Conservation (phyloP, 1,284 basidiomycete genomes). For the Ceratorhiza oryzae-sativae region DNA sequence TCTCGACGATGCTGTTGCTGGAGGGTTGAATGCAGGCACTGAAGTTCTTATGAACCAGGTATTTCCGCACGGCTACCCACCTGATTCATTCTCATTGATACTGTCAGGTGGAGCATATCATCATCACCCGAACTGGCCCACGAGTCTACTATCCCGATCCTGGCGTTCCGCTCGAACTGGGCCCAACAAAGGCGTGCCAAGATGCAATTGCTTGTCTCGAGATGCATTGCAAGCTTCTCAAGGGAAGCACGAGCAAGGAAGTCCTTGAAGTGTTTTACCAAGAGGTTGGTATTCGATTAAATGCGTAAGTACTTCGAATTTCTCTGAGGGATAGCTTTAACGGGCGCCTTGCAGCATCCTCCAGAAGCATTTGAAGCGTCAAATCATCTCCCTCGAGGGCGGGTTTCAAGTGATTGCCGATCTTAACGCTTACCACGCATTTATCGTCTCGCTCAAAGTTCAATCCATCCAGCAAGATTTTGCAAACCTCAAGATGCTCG, state of each 20-base stretch:
- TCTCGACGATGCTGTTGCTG: slow-evolving; percentile 92
- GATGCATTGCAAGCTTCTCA: slow-evolving; percentile 88
- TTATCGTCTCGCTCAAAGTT: slow-evolving; percentile 83
- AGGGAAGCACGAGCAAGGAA: slow-evolving; percentile 93
- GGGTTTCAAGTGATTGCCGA: slow-evolving; percentile 97
- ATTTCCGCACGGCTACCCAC: not conserved
- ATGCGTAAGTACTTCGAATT: slow-evolving; percentile 66
- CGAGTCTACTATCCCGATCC: slow-evolving; percentile 91
- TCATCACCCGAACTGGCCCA: slow-evolving; percentile 80
- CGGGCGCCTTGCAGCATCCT: slow-evolving; percentile 70
- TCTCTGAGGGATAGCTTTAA: not conserved
- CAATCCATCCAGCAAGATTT: slow-evolving; percentile 82
- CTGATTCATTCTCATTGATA: not conserved
- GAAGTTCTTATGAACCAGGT: slow-evolving; percentile 96
- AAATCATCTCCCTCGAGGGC: slow-evolving; percentile 92
- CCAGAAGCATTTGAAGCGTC: slow-evolving; percentile 95
- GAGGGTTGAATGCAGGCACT: slow-evolving; percentile 92
- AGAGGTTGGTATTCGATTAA: slow-evolving; percentile 92
- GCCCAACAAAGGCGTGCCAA: slow-evolving; percentile 84
- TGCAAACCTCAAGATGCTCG: slow-evolving; percentile 93
- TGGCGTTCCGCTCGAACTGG: slow-evolving; percentile 74
- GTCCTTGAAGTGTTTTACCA: slow-evolving; percentile 98
- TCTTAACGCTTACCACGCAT: slow-evolving; percentile 89
- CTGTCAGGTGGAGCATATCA: slow-evolving; percentile 87
- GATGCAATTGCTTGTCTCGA: slow-evolving; percentile 87